Evolutionary conservation across 75 land plant species (phyloP), one percentile per base, ranked within the genome.

Genomic region (Cupressus sempervirens): DNA sequence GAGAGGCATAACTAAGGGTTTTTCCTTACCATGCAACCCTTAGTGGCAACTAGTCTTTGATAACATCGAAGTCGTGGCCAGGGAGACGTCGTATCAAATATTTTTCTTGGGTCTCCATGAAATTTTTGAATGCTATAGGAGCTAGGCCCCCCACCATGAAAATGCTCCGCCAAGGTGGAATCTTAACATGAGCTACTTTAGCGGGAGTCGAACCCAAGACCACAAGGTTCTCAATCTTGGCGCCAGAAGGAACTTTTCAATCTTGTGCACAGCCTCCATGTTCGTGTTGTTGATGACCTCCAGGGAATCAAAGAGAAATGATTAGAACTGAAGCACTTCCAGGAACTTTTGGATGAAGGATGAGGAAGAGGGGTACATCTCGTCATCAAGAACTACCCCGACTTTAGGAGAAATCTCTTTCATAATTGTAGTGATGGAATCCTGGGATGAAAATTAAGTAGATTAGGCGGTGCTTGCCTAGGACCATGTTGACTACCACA

Each of bases 1-100:
- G 89, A 13, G 99, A 94, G 83, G 97, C 97, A 80, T 96, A 93
- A 38, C 93, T 89, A 20, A 97, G 88, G 23, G 93, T 88, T 72
- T 90, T 84, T 30, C 91, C 93, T 30, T 90, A 90, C 99, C 99
- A 97, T 43, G 92, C 91, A 53, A 97, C 96, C 84, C 91, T 77
- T 80, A 97, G 81, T 56, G 92, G 85, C 48, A 86, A 91, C 13
- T 95, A 88, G 11, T 92, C 87, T 74, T 87, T 90, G 48, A 72
- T 87, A 83, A 94, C 88, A 84, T 91, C 87, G 87, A 91, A 97
- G 16, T 94, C 95, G 40, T 85, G 82, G 45, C 87, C 87, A n/a
- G 87, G 87, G 41, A 87, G 83, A 40, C 89, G 88, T 72, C 87
- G 84, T 14, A 93, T 72, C 54, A 97, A 90, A 80, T 89, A 94